Conservation (phyloP, 345 rosid genomes). For the Dimocarpus longan region DNA sequence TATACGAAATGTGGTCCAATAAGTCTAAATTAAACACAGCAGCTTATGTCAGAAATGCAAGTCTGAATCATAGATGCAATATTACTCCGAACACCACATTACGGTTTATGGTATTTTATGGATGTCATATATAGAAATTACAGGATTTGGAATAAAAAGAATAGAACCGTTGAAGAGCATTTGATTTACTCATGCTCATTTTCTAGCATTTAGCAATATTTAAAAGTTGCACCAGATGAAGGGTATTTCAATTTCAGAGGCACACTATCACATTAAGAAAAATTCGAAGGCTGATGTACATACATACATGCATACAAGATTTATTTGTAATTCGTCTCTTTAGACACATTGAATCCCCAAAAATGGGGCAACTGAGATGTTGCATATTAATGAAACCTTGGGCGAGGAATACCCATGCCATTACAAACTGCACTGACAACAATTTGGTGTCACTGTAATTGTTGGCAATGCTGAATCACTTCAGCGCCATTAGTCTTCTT, state of each 20-base stretch:
- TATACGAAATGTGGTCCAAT: no score
- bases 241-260: conserved; percentile 19
- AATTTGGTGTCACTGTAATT: conserved; percentile 10
- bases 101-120: neutral
- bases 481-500: conserved; percentile 8
- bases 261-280: conserved; percentile 15
- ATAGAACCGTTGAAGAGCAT: conserved; percentile 3
- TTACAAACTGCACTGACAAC: conserved; percentile 23
- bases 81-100: neutral
- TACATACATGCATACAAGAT: conserved; percentile 23
- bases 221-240: neutral
- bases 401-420: conserved; percentile 14
- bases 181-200: neutral
- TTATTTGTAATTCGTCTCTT: conserved; percentile 19
- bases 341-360: conserved; percentile 1
- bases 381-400: conserved; percentile 24
- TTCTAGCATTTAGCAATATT: neutral
- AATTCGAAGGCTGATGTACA: conserved; percentile 27
- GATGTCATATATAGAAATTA: neutral
- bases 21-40: no score
- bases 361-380: conserved; percentile 18
- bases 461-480: conserved; percentile 4
- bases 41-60: neutral
- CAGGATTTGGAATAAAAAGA: conserved; percentile 1
- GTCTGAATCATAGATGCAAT: neutral